These are phyloP conservation scores for Melaleuca quinquenervia DNA, from an alignment of 345 rosid species.

Conservation along the genomic window DNA sequence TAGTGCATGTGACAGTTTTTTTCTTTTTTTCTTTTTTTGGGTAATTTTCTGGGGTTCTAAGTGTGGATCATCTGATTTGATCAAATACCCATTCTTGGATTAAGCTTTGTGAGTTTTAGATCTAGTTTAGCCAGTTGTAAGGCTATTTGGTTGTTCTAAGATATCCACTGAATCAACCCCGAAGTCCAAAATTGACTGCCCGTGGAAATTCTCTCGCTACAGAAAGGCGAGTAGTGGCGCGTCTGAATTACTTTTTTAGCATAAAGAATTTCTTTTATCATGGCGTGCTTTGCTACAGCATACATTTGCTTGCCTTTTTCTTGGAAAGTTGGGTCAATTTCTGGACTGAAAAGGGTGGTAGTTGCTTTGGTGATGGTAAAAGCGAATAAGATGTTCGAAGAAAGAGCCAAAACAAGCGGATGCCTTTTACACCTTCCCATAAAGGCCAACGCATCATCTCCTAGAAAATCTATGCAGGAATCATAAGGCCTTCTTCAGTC, in stretches of 20 bases:
- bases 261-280: neutral
- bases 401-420: neutral
- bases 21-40: neutral
- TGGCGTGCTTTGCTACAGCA: neutral
- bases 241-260: neutral
- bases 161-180: neutral
- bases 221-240: neutral
- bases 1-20: neutral
- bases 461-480: neutral
- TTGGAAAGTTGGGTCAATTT: neutral
- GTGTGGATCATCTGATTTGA: neutral
- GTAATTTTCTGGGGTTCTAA: neutral
- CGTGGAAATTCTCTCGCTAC: neutral
- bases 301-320: neutral
- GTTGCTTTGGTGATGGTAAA: neutral
- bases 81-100: neutral
- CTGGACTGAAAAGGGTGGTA: neutral
- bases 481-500: neutral
- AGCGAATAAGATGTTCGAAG: neutral
- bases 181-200: neutral
- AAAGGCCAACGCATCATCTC: neutral
- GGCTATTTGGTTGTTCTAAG: neutral
- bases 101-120: neutral
- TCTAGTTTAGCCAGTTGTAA: neutral
- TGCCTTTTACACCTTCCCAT: slow-evolving; percentile 14